These are phyloP conservation scores for Ophiostoma pallidulum DNA, from an alignment of 2,329 filamentous ascomycete genomes.

Conservation along the genomic window DNA sequence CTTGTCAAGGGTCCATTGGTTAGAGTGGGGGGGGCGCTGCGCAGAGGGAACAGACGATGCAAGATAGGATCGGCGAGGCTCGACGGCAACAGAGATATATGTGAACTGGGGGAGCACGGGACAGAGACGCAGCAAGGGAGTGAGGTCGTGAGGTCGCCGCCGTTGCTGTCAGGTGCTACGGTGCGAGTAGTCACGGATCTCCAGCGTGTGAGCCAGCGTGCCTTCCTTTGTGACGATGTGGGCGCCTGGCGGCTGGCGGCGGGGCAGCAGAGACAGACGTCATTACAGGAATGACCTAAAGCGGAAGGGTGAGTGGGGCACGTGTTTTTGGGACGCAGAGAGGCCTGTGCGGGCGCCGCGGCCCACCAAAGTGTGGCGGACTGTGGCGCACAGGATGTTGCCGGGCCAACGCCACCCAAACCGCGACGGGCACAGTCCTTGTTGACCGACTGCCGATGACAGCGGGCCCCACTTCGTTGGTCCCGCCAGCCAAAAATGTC, in stretches of 20 bases:
- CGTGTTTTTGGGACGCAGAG: too few species aligned
- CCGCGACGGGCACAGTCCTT: background rate
- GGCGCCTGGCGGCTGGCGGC: too few species aligned
- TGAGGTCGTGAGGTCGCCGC: too few species aligned
- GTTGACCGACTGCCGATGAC: slow-evolving; percentile 3
- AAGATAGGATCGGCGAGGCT: background rate
- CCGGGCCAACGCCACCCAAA: background rate
- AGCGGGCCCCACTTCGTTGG: background rate
- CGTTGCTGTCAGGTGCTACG: too few species aligned
- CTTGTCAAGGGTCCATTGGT: slow-evolving; percentile 4
- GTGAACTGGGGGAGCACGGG: too few species aligned
- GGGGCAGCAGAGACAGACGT: slow-evolving; percentile 2
- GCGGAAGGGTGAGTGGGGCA: too few species aligned
- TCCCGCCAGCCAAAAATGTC: slow-evolving; percentile 1
- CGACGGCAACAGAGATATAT: too few species aligned
- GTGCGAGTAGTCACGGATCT: too few species aligned
- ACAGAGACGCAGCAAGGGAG: too few species aligned
- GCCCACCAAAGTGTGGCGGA: slow-evolving; percentile 2
- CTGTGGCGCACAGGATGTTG: background rate
- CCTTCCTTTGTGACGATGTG: background rate
- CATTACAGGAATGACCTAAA: background rate
- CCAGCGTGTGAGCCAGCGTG: too few species aligned
- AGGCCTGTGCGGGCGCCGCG: too few species aligned
- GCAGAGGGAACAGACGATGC: too few species aligned
- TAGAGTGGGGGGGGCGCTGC: background rate